A percentile compares a stretch with the other conserved stretches of the same genome.
These are phyloP conservation scores for Volutella citrinella DNA, from an alignment of 2,329 filamentous ascomycete genomes.

Conservation along the genomic window DNA sequence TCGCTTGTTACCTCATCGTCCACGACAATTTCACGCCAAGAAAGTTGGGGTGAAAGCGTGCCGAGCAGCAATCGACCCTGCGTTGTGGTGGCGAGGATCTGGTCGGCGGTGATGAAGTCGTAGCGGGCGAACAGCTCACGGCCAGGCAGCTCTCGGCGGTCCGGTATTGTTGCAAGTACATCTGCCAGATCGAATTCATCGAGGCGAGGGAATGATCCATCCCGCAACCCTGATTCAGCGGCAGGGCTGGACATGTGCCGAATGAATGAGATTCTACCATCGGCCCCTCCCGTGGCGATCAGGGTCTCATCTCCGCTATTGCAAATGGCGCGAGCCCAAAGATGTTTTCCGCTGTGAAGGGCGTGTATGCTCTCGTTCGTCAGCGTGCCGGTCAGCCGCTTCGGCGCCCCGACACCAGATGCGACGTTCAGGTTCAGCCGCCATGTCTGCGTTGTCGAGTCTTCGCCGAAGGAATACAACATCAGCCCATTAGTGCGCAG, in stretches of 20 bases:
- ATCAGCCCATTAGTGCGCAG: slow-evolving; percentile 32
- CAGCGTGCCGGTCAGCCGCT: slow-evolving; percentile 32
- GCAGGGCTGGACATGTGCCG: slow-evolving; percentile 5
- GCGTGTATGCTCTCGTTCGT: slow-evolving; percentile 53
- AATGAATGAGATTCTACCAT: slow-evolving; percentile 64
- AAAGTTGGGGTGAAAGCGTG: slow-evolving; percentile 26
- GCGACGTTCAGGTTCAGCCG: slow-evolving; percentile 40
- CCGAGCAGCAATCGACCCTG: slow-evolving; percentile 57
- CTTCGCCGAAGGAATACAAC: slow-evolving; percentile 80
- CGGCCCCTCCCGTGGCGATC: slow-evolving; percentile 78
- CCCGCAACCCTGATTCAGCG: no score
- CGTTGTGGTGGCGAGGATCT: slow-evolving; percentile 56
- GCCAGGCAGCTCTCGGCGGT: slow-evolving; percentile 11
- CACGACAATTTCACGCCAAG: slow-evolving; percentile 43
- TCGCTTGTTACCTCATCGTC: slow-evolving; percentile 33
- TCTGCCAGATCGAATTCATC: slow-evolving; percentile 31
- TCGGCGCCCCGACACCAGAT: not conserved
- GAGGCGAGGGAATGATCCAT: slow-evolving; percentile 10
- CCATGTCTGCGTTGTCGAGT: slow-evolving; percentile 76
- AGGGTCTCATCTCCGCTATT: slow-evolving; percentile 30
- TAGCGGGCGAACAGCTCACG: slow-evolving; percentile 57
- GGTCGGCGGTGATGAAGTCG: slow-evolving; percentile 53
- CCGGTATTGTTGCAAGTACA: slow-evolving; percentile 21
- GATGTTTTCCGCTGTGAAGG: slow-evolving; percentile 81
- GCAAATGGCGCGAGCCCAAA: slow-evolving; percentile 69